Conservation (phyloP, 2,329 filamentous ascomycete species). For the Helicocarpus griseus region DNA sequence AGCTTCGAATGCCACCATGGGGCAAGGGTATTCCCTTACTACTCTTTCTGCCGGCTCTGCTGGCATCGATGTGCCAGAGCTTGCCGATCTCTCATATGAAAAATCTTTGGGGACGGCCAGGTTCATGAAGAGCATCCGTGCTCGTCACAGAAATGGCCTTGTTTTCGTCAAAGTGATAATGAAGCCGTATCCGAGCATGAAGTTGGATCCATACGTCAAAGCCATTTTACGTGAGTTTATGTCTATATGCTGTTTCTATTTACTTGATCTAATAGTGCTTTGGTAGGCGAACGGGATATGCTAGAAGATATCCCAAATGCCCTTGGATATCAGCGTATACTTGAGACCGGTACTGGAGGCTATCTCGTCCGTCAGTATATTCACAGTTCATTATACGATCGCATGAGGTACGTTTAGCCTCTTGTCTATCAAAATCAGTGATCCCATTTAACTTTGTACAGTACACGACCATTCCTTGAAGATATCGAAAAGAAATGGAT, state of each 20-base stretch:
- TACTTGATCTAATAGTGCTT: constrained; percentile 13
- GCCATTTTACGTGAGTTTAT: constrained; percentile 58
- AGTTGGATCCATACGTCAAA: constrained; percentile 68
- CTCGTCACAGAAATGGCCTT: constrained; percentile 78
- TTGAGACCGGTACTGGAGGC: constrained; percentile 85
- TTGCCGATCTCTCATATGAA: constrained; percentile 84
- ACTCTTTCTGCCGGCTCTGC: constrained; percentile 85
- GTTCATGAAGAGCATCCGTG: constrained; percentile 94
- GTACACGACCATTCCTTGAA: constrained; percentile 90
- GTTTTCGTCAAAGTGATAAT: constrained; percentile 91
- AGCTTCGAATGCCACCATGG: constrained; percentile 51
- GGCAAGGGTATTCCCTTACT: constrained; percentile 90
- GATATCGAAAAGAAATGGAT: constrained; percentile 99
- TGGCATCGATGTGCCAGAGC: constrained; percentile 86
- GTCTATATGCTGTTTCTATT: not conserved
- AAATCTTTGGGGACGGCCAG: constrained; percentile 82
- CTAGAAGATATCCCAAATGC: constrained; percentile 83
- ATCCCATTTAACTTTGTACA: constrained; percentile 32
- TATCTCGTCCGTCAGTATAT: constrained; percentile 92
- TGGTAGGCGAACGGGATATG: constrained; percentile 63
- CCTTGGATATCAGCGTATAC: constrained; percentile 75
- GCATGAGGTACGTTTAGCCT: constrained; percentile 49
- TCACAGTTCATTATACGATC: constrained; percentile 94
- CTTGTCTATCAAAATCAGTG: not conserved
- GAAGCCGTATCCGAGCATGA: constrained; percentile 78